A percentile compares a stretch with the other conserved stretches of the same genome.
These are phyloP conservation scores for Monosporozyma unispora DNA, from an alignment of 805 yeast species.

Conservation along the genomic window DNA sequence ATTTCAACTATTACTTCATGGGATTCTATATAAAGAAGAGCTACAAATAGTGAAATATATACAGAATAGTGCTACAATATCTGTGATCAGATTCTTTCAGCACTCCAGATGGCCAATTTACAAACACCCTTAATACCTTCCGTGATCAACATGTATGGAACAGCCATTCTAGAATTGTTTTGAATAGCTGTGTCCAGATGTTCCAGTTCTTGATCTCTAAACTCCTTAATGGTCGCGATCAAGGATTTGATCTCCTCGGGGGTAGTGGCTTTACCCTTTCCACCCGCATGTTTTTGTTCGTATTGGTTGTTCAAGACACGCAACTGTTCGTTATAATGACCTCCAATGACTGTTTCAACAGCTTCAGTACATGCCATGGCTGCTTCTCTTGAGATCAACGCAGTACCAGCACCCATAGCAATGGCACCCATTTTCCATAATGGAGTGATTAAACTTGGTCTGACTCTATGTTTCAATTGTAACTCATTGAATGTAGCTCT, in stretches of 20 bases:
- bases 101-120: constrained; percentile 81
- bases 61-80: background rate
- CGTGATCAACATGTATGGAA: constrained; percentile 82
- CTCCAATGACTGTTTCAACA: constrained; percentile 95
- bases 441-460: constrained; percentile 90
- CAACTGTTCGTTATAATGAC: constrained; percentile 86
- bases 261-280: background rate
- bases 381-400: constrained; percentile 80
- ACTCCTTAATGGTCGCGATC: constrained; percentile 55
- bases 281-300: constrained; percentile 17
- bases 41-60: background rate
- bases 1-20: background rate
- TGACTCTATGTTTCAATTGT: constrained; percentile 67
- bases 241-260: constrained; percentile 49
- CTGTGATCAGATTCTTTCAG: constrained; percentile 62
- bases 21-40: background rate
- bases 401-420: constrained; percentile 80
- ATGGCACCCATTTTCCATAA: constrained; percentile 89
- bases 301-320: constrained; percentile 65
- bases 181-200: constrained; percentile 91
- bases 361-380: constrained; percentile 99
- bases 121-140: constrained; percentile 81
- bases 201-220: constrained; percentile 91
- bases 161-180: constrained; percentile 86
- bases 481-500: constrained; percentile 74